These are phyloP conservation scores for Geopyxis carbonaria DNA, from an alignment of 495 filamentous ascomycete species.

Conservation along the genomic window DNA sequence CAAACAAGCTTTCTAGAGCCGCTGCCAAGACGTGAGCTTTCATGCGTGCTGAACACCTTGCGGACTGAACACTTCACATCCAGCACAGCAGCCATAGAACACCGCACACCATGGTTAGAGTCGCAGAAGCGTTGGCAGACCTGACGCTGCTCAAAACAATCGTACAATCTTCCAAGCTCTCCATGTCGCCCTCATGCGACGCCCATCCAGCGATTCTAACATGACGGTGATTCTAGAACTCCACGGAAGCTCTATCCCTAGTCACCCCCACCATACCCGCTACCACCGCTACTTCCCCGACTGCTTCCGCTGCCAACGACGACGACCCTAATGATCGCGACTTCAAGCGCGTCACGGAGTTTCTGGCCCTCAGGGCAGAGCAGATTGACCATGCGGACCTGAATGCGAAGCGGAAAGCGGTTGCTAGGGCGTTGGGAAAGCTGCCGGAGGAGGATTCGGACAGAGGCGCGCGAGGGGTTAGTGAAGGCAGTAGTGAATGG, in stretches of 20 bases:
- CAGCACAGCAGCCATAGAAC: too few species aligned
- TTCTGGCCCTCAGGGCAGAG: slow-evolving; percentile 7
- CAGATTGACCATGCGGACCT: slow-evolving; percentile 2
- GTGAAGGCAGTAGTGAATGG: too few species aligned
- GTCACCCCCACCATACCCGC: not conserved
- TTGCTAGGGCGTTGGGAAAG: slow-evolving; percentile 3
- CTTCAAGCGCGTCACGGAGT: slow-evolving; percentile 6
- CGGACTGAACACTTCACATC: too few species aligned
- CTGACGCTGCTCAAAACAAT: slow-evolving; percentile 19
- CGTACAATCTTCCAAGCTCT: slow-evolving; percentile 1
- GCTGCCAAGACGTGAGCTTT: too few species aligned
- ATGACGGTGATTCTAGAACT: slow-evolving; percentile 3
- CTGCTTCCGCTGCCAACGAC: not conserved
- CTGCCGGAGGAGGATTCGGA: not conserved
- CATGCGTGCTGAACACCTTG: too few species aligned
- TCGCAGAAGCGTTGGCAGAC: slow-evolving; percentile 19
- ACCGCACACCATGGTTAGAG: slow-evolving; percentile 10
- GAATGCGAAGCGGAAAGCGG: slow-evolving; percentile 3
- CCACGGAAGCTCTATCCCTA: slow-evolving; percentile 10
- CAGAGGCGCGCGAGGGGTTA: too few species aligned
- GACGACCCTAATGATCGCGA: slow-evolving; percentile 4
- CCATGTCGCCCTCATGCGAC: not conserved
- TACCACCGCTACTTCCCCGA: not conserved
- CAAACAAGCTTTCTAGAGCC: too few species aligned
- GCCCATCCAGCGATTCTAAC: not conserved